These are phyloP conservation scores for Saccharomycopsis hybrid DNA, from an alignment of 1,139 yeast genomes.

Conservation along the genomic window DNA sequence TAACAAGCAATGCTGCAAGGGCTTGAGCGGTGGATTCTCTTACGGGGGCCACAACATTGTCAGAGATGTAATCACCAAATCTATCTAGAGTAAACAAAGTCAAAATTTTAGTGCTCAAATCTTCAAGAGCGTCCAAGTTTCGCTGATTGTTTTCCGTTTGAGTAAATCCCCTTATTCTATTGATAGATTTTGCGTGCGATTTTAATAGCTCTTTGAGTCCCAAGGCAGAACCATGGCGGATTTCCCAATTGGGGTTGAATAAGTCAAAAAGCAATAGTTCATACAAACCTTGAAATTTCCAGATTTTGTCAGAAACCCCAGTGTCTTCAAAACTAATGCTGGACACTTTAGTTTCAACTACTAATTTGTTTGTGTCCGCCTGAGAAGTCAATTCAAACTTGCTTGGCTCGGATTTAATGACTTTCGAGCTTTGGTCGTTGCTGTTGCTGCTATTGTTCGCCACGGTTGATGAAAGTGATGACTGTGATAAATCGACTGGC, in stretches of 20 bases:
- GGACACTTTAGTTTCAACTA: conserved; percentile 71
- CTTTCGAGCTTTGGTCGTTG: conserved; percentile 22
- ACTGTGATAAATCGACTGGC: conserved; percentile 72
- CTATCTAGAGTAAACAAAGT: conserved; percentile 88
- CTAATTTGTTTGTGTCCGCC: conserved; percentile 73
- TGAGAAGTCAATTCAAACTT: conserved; percentile 67
- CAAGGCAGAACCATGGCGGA: conserved; percentile 91
- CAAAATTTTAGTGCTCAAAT: conserved; percentile 77
- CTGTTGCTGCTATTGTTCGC: conserved; percentile 36
- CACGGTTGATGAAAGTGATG: conserved; percentile 53
- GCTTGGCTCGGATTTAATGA: conserved; percentile 22
- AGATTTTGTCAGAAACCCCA: conserved; percentile 69
- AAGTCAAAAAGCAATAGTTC: conserved; percentile 75
- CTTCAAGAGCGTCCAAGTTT: conserved; percentile 74
- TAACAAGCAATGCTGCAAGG: conserved; percentile 77
- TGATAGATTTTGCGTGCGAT: conserved; percentile 83
- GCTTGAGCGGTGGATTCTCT: conserved; percentile 96
- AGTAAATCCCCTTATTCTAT: conserved; percentile 64
- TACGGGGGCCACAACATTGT: conserved; percentile 97
- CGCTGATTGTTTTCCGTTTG: conserved; percentile 54
- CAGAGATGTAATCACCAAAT: conserved; percentile 96
- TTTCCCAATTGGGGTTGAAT: conserved; percentile 87
- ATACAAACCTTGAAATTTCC: conserved; percentile 98
- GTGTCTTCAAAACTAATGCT: conserved; percentile 52
- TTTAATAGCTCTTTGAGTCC: conserved; percentile 85